phyloP scores from a whole-genome alignment of 83 land plant genomes.

The Picea mariana region DNA sequence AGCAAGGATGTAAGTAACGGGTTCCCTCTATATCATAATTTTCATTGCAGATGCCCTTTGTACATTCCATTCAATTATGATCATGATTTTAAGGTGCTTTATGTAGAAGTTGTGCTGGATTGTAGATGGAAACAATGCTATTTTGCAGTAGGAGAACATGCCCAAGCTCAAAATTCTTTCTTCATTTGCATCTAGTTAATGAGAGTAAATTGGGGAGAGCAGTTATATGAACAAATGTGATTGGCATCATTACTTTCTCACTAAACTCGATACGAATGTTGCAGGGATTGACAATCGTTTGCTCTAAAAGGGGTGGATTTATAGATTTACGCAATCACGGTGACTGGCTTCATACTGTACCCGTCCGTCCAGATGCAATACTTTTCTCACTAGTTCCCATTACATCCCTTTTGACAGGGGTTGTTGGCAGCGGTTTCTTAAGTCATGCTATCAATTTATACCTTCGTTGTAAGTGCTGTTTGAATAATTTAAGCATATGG shows the following conservation, averaged over 20 bases:
- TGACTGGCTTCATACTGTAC: constrained; percentile 82
- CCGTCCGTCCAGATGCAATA: constrained; percentile 71
- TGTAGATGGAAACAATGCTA: constrained; percentile 5
- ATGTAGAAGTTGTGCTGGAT: neutral
- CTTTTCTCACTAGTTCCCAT: constrained; percentile 82
- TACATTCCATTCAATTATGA: neutral
- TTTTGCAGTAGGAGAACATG: neutral
- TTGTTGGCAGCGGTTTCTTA: constrained; percentile 83
- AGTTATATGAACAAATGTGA: neutral
- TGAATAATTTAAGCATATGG: neutral
- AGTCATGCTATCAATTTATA: constrained; percentile 92
- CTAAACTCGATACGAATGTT: neutral
- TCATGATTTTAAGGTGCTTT: neutral
- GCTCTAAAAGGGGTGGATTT: constrained; percentile 86
- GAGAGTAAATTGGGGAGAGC: neutral
- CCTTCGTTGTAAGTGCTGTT: constrained; percentile 65
- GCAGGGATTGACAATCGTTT: constrained; percentile 82
- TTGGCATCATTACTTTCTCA: neutral
- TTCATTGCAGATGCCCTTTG: neutral
- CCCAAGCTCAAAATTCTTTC: neutral
- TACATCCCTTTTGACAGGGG: constrained; percentile 77
- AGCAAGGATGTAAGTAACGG: constrained; percentile 52
- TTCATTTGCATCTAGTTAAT: neutral
- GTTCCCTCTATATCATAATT: neutral
- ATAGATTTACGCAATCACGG: constrained; percentile 47